Base-by-base conservation (phyloP, 257 asterid species). In the Jacaranda copaia region DNA sequence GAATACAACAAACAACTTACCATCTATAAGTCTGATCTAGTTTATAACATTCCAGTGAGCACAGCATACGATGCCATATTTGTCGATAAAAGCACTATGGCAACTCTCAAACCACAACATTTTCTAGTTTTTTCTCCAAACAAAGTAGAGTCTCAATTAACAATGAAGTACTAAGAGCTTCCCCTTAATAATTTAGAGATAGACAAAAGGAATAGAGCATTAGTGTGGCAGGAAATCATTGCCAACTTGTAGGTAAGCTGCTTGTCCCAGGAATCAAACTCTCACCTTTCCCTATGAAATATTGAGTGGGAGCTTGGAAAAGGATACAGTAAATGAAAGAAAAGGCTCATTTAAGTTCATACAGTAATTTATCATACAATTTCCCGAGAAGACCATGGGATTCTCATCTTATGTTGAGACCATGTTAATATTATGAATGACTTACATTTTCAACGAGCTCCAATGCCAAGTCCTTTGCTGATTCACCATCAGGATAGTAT, bases 371-470 rank as follows among this genome's bases (percentile, higher is more conserved):
- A 19, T 18, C 18, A 35, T 5, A 51, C 45, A 14, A 40, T 5
- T 69, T 11, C 43, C 49, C 55, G 10, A 46, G 46, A 39, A 36
- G 42, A 39, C 20, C n/a, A 3, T 43, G 55, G 19, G 6, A 8
- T 48, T 55, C 43, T 68, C 18, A 45, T 15, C 20, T 43, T 48
- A 70, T 53, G 48, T 57, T 61, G 40, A 51, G 70, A 40, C 38
- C 15, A 67, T 16, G 36, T 32, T 20, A 65, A 62, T 48, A 45
- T 55, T 68, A 61, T 6, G 57, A 65, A 52, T 56, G 51, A 51
- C 98, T 71, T 84, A 91, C 98, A 82, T 85, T 87, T 85, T 93
- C 97, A 82, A 96, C 88, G 73, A 96, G 97, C 87, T 96, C 97
- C 82, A 91, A 64, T 5, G 96, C 97, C 84, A 96, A 85, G 79